Base-by-base conservation (phyloP, 371 early-diverging fungal species). In the Apophysomyces ossiformis region DNA sequence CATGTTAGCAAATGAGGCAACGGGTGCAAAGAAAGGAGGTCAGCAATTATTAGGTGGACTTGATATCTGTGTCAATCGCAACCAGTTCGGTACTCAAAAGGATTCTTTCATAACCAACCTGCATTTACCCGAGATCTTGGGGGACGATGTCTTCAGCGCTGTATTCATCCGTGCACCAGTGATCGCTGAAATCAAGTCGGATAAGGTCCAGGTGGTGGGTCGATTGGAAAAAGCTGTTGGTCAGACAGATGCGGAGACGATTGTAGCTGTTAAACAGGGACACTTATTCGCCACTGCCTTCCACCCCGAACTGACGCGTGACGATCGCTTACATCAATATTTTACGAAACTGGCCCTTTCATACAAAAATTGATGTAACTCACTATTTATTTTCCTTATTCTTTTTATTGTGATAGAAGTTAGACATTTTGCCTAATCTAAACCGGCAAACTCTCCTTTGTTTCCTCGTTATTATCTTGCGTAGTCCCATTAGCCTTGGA, bases 161-260 rank as follows among this genome's bases (percentile, higher is more conserved):
- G 90, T 96, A 13, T 98, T 98, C 74, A 98, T 98, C 69, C 92
- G 98, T 65, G 98, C 97, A 4, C 98, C 98, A 11, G 86, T 94
- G 12, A 91, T 98, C 68, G 83, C 88, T n/a, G 75, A 85, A 35
- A 73, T 94, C 64, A 81, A 85, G 36, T 82, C 84, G 0, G 85
- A 84, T 4, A 83, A 85, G 50, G 92, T 95, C 8, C 79, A 89
- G 81, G 86, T 94, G 3, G 73, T 95, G 4, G 87, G 87, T 61
- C 77, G 77, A 58, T 71, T 83, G 47, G 84, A 86, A 65, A 66
- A 72, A 57, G 69, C 77, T 21, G 73, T 78, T 15, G 84, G 78
- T 35, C 75, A 76, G 67, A 86, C 78, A 37, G 79, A 76, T 65
- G 82, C 74, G 16, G 89, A 86, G 12, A 79, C 88, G 13, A 83